Base-by-base conservation (phyloP, 176 grass and related monocot species). In the Aegilops bicornis region DNA sequence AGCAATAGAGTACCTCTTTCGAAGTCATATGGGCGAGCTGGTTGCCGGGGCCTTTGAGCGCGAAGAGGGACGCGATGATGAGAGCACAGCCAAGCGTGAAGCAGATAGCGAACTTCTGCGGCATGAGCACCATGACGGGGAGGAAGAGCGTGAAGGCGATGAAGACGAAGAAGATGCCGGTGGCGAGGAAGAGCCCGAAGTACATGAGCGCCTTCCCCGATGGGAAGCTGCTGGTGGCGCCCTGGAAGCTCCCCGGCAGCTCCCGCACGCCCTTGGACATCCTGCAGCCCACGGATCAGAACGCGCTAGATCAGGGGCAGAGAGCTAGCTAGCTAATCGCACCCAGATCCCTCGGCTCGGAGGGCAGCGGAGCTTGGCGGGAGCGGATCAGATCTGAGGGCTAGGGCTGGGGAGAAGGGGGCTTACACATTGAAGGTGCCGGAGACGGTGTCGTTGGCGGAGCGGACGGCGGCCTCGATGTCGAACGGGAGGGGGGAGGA, bases 61-160 rank as follows among this genome's bases (percentile, higher is more conserved):
- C 97, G 90, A 99, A 99, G 85, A 96, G 89, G 7, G 97, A 99
- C 7, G 88, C 87, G 69, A 99, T 93, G 87, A 99, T 99, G 76
- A 96, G 91, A 32, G 89, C 80, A 73, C 97, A 99, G 3, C 94
- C 97, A 54, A 97, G 80, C n/a, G 94, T 99, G 81, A 99, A 99
- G 83, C 85, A 93, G 71, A 99, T 91, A 37, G 97, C 97, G 64
- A 99, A 99, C 87, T 99, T 99, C 87, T 96, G 94, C 48, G 97
- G 97, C 92, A 99, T 85, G 80, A 99, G 37, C 67, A 97, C 94
- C 89, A 99, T 99, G 64, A 97, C 94, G 33, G 94, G 94, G 54
- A 99, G 92, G 82, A 99, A 99, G 76, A 99, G 84, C 66, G 92
- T 64, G 81, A 99, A 99, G 17, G 97, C 92, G 74, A 99, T 83